Percentiles rank a stretch among this genome's conserved stretches.
Evolutionary conservation across 1,284 basidiomycete species (phyloP).

Genomic region (Sphaerobolus stellatus): DNA sequence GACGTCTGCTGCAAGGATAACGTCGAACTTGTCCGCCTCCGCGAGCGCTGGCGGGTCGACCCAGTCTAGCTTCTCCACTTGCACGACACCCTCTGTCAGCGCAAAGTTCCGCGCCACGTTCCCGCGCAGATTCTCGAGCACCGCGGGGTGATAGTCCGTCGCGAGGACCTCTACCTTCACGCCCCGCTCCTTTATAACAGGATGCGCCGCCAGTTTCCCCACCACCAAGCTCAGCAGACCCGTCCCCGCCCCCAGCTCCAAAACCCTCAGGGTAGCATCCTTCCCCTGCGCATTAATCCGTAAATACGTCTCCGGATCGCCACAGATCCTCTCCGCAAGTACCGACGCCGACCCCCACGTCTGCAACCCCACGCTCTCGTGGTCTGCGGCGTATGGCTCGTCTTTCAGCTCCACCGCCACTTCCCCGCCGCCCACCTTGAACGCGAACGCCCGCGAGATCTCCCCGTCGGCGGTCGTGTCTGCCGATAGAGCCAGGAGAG

Average conservation of each 20-base stretch:
- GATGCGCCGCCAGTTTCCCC: slow-evolving; percentile 48
- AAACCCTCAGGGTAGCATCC: slow-evolving; percentile 43
- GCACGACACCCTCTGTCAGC: slow-evolving; percentile 37
- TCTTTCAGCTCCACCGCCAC: slow-evolving; percentile 68
- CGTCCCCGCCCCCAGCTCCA: slow-evolving; percentile 88
- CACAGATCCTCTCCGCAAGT: slow-evolving; percentile 68
- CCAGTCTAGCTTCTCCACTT: slow-evolving; percentile 66
- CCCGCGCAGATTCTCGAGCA: slow-evolving; percentile 66
- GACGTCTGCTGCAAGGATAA: slow-evolving; percentile 61
- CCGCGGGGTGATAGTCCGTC: slow-evolving; percentile 80
- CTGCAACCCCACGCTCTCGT: slow-evolving; percentile 83
- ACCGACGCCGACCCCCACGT: slow-evolving; percentile 86
- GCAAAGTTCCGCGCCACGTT: slow-evolving; percentile 66
- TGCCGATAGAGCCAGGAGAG: slow-evolving; percentile 57
- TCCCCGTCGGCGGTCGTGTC: slow-evolving; percentile 39
- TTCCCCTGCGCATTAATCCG: slow-evolving; percentile 17
- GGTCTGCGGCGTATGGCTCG: slow-evolving; percentile 69
- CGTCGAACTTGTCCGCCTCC: slow-evolving; percentile 45
- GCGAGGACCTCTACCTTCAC: slow-evolving; percentile 48
- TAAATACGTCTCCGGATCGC: slow-evolving; percentile 46
- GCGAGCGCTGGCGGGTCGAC: slow-evolving; percentile 48
- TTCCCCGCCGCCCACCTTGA: slow-evolving; percentile 31
- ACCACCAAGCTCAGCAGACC: slow-evolving; percentile 76
- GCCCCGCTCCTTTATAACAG: neutral
- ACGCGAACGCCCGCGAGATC: slow-evolving; percentile 54